Conservation (phyloP, 768 basidiomycete genomes). For the Cantharellus anzutake region DNA sequence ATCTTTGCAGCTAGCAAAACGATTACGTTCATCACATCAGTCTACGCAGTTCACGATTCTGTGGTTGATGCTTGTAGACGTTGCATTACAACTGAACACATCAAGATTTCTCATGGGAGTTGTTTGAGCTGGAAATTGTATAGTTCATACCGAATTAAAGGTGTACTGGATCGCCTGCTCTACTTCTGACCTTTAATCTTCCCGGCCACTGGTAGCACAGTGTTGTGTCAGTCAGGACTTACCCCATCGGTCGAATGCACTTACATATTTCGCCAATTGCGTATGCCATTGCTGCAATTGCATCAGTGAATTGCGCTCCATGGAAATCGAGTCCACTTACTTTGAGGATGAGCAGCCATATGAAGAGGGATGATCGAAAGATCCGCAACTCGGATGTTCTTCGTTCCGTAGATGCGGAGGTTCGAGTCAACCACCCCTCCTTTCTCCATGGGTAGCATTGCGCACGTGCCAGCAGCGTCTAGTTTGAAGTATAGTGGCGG, state of each 20-base stretch:
- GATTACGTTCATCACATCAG: no score
- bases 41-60: no score
- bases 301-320: neutral
- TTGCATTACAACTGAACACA: no score
- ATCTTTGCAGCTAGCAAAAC: no score
- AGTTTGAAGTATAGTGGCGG: neutral
- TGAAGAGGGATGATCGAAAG: constrained; percentile 35
- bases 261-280: neutral
- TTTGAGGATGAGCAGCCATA: constrained; percentile 22
- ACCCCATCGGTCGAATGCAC: neutral
- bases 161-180: no score
- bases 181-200: no score
- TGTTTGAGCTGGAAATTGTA: no score
- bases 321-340: neutral
- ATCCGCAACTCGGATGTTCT: constrained; percentile 36
- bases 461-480: neutral
- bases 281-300: neutral
- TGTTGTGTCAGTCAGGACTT: no score
- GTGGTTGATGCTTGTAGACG: no score
- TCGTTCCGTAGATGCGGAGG: constrained; percentile 37
- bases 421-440: constrained; percentile 36
- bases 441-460: neutral
- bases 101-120: no score
- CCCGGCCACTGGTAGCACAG: no score
- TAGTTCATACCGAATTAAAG: no score